Percentiles rank a stretch among this genome's conserved stretches.
phyloP scores from a whole-genome alignment of 2,329 filamentous ascomycete genomes.

The Aspergillus fumigatiaffinis region DNA sequence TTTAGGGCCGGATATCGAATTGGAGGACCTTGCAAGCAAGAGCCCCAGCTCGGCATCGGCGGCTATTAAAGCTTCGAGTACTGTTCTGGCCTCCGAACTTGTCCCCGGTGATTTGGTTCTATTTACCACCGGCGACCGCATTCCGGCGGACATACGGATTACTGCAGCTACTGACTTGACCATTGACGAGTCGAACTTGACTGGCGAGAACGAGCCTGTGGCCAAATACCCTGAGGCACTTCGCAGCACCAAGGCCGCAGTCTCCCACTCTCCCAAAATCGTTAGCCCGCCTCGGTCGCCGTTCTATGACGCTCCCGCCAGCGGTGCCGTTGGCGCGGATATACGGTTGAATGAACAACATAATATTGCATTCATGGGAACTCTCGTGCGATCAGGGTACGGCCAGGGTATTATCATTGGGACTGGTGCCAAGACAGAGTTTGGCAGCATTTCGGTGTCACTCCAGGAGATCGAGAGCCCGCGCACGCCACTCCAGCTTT shows the following conservation, averaged over 20 bases:
- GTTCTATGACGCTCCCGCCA: constrained; percentile 56
- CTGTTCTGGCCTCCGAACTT: constrained; percentile 79
- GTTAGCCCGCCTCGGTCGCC: constrained; percentile 49
- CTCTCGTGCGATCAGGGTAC: constrained; percentile 87
- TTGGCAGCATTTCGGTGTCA: constrained; percentile 92
- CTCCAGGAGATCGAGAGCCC: constrained; percentile 94
- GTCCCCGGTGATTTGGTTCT: constrained; percentile 91
- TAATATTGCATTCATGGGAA: constrained; percentile 98
- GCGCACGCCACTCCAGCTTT: constrained; percentile 85
- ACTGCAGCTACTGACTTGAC: constrained; percentile 84
- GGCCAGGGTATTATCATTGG: constrained; percentile 97
- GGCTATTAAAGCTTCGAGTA: constrained; percentile 70
- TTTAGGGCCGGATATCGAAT: constrained; percentile 44
- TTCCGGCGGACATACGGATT: constrained; percentile 92
- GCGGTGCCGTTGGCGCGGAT: constrained; percentile 59
- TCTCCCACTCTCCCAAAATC: constrained; percentile 31
- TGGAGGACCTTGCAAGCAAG: constrained; percentile 45
- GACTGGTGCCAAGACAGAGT: constrained; percentile 88
- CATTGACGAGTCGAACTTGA: constrained; percentile 95
- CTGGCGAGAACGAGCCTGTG: constrained; percentile 93
- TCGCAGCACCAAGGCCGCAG: constrained; percentile 25
- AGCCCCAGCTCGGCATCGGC: constrained; percentile 56
- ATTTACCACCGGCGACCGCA: constrained; percentile 92
- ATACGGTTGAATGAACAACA: constrained; percentile 69
- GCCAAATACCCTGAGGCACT: constrained; percentile 67